These are phyloP conservation scores for Lyophyllum decastes DNA, from an alignment of 768 basidiomycete genomes.

Conservation along the genomic window DNA sequence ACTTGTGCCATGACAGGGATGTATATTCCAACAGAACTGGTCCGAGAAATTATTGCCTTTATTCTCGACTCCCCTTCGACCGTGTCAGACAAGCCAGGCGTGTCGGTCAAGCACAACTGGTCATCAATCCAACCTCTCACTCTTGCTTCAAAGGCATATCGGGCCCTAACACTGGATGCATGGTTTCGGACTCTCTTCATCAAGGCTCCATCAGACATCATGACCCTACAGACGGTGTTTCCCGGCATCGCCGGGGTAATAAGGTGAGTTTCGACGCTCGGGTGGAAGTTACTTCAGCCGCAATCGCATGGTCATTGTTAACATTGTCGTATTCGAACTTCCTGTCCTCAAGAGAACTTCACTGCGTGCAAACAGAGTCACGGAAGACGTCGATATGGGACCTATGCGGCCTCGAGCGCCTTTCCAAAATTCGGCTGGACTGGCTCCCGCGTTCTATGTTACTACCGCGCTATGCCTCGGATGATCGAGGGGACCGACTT, in stretches of 20 bases:
- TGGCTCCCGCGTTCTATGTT: conserved; percentile 23
- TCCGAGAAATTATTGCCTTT: conserved; percentile 30
- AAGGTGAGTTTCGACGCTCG: conserved; percentile 11
- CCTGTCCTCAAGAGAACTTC: conserved; percentile 26
- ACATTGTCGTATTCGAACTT: neutral
- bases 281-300: neutral
- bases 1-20: no score
- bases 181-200: conserved; percentile 36
- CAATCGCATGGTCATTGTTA: neutral
- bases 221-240: conserved; percentile 22
- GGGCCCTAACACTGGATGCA: conserved; percentile 25
- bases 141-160: conserved; percentile 29
- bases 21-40: conserved; percentile 36
- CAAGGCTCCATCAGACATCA: conserved; percentile 22
- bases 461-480: conserved; percentile 13
- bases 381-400: conserved; percentile 24
- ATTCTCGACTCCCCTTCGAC: conserved; percentile 16
- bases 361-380: conserved; percentile 25
- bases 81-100: conserved; percentile 14
- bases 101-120: conserved; percentile 28
- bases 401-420: conserved; percentile 20
- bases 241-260: conserved; percentile 21
- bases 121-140: conserved; percentile 26
- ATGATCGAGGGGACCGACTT: conserved; percentile 16
- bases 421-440: conserved; percentile 28